Evolutionary conservation across 306 rosid genomes (phyloP), one percentile per base, ranked within the genome.

Genomic region (Echinosophora koreensis): DNA sequence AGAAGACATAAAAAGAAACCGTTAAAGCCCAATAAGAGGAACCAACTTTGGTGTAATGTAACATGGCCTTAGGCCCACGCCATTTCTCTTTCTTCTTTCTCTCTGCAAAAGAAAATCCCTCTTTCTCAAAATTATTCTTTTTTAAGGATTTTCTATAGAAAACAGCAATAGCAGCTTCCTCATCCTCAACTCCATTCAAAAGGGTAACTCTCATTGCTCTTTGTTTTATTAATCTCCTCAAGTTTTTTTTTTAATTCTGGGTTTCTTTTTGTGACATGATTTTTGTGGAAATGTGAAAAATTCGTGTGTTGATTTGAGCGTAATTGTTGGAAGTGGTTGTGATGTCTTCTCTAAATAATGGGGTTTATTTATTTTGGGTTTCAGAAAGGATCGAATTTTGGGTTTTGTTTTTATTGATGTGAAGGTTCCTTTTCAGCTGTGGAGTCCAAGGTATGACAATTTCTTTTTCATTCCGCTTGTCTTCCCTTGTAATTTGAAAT

Each of bases 401-500:
- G 77, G 51, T 60, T 72, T 78, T 51, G 73, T 68, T 80, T 72
- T 47, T 72, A 9, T 83, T 63, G 77, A 84, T 81, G 81, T 82
- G 79, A 84, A 76, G 78, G 71, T 88, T 83, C 81, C 34, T 64
- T 84, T 70, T 77, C 55, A 80, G 91, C 87, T 84, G 61, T 60
- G 90, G 79, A 78, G 81, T 87, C 83, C 46, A 13, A 75, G 87
- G 84, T 74, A 71, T 57, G 71, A 8, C 49, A 16, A 9, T 16
- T 17, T 18, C 16, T 5, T 52, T 5, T 35, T 70, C 12, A n/a
- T 18, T 67, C 32, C 32, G 3, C 32, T 30, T 12, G 17, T 11
- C 5, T 68, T 16, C 12, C 6, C 49, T 30, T 39, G 71, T 28
- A 14, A 83, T 84, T 84, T 74, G 47, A 17, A 62, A 15, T 74